Percentiles rank a stretch among this genome's conserved stretches.
Conservation (phyloP, 2,329 filamentous ascomycete genomes). For the Diaporthe velutina region DNA sequence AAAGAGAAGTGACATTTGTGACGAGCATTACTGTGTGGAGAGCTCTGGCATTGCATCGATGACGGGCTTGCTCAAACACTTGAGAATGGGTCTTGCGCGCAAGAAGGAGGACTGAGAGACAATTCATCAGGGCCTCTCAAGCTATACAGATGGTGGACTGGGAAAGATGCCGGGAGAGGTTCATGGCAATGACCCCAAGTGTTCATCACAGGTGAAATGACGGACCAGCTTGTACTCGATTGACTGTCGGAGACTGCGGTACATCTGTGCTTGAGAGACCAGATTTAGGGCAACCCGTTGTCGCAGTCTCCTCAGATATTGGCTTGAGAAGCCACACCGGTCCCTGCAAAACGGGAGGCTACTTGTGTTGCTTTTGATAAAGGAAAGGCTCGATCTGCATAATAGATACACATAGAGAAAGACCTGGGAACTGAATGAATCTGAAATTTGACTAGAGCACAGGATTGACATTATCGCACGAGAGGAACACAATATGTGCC, state of each 20-base stretch:
- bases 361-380: not conserved
- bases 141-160: not conserved
- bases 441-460: not conserved
- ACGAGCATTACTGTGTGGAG: not conserved
- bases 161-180: not conserved
- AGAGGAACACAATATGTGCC: not conserved
- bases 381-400: not conserved
- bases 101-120: not conserved
- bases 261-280: not conserved
- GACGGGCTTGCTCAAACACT: not conserved
- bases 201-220: not conserved
- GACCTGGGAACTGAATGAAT: not conserved
- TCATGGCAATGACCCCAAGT: not conserved
- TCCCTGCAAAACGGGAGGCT: not conserved
- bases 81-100: not conserved
- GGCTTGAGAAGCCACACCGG: not conserved
- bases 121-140: not conserved
- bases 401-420: constrained; percentile 13
- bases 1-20: not conserved
- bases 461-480: not conserved
- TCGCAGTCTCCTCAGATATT: too few relatives aligned
- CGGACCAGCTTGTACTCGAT: not conserved
- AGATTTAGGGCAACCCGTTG: too few relatives aligned
- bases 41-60: not conserved
- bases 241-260: not conserved